These are phyloP conservation scores for Fragaria nilgerrensis DNA, from an alignment of 306 rosid genomes.

Conservation along the genomic window DNA sequence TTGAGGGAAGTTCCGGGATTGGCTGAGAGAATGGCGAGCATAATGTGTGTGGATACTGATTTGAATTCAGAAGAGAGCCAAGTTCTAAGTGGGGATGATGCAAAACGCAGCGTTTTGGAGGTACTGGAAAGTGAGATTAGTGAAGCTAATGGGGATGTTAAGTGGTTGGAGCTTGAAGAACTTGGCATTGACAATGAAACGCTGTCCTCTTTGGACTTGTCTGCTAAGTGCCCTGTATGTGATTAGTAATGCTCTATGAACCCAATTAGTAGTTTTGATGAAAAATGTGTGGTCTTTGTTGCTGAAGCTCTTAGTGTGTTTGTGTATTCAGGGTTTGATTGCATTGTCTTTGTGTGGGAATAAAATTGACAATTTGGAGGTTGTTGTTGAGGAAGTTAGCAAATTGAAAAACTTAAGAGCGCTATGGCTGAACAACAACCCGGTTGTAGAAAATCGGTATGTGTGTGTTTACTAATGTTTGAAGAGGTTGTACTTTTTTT, in stretches of 20 bases:
- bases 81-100: slow-evolving; percentile 22
- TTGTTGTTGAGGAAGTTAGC: slow-evolving; percentile 58
- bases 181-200: slow-evolving; percentile 67
- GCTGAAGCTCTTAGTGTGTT: not conserved
- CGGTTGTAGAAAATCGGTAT: slow-evolving; percentile 47
- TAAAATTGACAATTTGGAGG: slow-evolving; percentile 52
- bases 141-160: slow-evolving; percentile 47
- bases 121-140: slow-evolving; percentile 52
- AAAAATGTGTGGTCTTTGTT: not conserved
- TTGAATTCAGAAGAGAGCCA: slow-evolving; percentile 41
- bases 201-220: slow-evolving; percentile 54
- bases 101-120: slow-evolving; percentile 36
- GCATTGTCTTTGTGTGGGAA: slow-evolving; percentile 81
- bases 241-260: not conserved
- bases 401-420: slow-evolving; percentile 72
- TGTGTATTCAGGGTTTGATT: slow-evolving; percentile 57
- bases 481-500: slow-evolving; percentile 8
- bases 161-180: slow-evolving; percentile 91
- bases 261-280: not conserved
- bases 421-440: slow-evolving; percentile 83
- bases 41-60: slow-evolving; percentile 76
- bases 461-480: slow-evolving; percentile 13
- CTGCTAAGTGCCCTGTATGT: slow-evolving; percentile 66
- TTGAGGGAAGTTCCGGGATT: slow-evolving; percentile 75
- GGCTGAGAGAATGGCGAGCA: slow-evolving; percentile 84